Evolutionary conservation across 495 filamentous ascomycete genomes (phyloP).

Genomic region (Penicillium herquei): DNA sequence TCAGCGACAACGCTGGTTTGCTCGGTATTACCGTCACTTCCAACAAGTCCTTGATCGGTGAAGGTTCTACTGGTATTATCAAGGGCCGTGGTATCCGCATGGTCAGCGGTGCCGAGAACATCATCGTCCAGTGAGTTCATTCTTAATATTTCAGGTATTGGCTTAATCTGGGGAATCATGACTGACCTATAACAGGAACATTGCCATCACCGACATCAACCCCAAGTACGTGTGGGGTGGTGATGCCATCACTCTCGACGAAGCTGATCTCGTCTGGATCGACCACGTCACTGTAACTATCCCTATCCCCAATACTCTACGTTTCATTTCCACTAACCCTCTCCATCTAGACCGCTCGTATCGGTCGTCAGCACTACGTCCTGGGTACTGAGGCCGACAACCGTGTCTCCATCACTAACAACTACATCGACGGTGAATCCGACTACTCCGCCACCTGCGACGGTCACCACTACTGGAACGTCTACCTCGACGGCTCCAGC

Average conservation of each 20-base stretch:
- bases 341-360: slow-evolving; percentile 16
- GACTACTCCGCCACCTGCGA: slow-evolving; percentile 52
- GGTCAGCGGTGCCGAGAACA: slow-evolving; percentile 36
- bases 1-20: background rate
- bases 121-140: slow-evolving; percentile 35
- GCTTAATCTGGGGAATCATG: background rate
- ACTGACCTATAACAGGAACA: slow-evolving; percentile 18
- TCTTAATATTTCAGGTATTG: background rate
- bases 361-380: slow-evolving; percentile 33
- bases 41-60: slow-evolving; percentile 40
- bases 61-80: slow-evolving; percentile 36
- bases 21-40: slow-evolving; percentile 29
- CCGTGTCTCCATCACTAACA: slow-evolving; percentile 37
- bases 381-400: slow-evolving; percentile 22
- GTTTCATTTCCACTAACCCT: too few species aligned
- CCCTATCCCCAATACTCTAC: too few species aligned
- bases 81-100: slow-evolving; percentile 40
- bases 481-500: slow-evolving; percentile 31
- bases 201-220: slow-evolving; percentile 44
- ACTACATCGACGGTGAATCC: slow-evolving; percentile 50
- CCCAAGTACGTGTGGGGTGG: slow-evolving; percentile 43
- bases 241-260: slow-evolving; percentile 37
- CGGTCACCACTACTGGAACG: slow-evolving; percentile 54
- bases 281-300: slow-evolving; percentile 30
- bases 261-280: slow-evolving; percentile 35